Evolutionary conservation across 2,329 filamentous ascomycete genomes (phyloP), one percentile per base, ranked within the genome.

Genomic region (Apiospora phragmitis): DNA sequence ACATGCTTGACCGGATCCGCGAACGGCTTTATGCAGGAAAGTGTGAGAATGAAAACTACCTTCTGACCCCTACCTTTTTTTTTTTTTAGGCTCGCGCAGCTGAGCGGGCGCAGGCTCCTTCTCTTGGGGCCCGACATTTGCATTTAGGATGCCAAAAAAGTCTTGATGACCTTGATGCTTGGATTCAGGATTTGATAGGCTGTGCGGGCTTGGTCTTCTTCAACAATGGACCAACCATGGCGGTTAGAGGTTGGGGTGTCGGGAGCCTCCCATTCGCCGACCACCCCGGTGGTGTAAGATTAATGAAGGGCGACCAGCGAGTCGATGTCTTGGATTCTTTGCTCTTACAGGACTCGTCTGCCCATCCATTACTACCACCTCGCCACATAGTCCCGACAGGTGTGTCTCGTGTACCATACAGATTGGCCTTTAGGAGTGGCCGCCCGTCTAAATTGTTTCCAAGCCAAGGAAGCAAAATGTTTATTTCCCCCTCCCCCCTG

Each of bases 271-370:
- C 67, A 68, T 80, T 79, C 79, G 76, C 76, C 76, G 75, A 71
- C 77, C 76, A 79, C 77, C 80, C 83, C 81, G 82, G 77, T 81
- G 73, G 79, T 80, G 81, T 83, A 80, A 79, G 82, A 82, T 79
- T 79, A 78, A 78, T 73, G 42, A 68, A 76, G 78, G 78, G 80
- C 77, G 80, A 79, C 79, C 79, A 80, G 80, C 81, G 81, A 85
- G 81, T 84, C 80, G 81, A 84, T 85, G 84, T 85, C 83, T 85
- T 82, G 81, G 78, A 81, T 79, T 82, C 72, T 73, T 77, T 73
- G 74, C 72, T 76, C 75, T 75, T 74, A 72, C 74, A 77, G 75
- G 71, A 73, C 75, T 75, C 72, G 74, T 72, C 73, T 70, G 74
- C 77, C 77, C 77, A 76, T 74, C 73, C 75, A 73, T 74, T 76